Percentiles rank a stretch among this genome's conserved stretches.
phyloP scores from a whole-genome alignment of 768 basidiomycete species.

The Boletus rex-veris region DNA sequence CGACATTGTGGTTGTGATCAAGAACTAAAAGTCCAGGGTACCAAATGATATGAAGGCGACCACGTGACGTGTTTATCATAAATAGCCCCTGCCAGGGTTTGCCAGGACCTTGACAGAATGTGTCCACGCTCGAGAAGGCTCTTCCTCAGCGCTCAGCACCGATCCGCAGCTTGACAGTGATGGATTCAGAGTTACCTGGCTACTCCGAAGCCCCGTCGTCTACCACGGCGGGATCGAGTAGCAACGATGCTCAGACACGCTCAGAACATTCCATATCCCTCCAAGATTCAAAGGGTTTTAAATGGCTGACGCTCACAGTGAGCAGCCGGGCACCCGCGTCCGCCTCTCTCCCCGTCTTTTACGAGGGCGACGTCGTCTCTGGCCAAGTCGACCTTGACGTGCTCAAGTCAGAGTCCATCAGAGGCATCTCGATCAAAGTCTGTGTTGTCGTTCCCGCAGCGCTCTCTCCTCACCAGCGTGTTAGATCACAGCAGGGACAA shows the following conservation, averaged over 20 bases:
- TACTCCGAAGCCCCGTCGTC: conserved; percentile 9
- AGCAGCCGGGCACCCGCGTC: conserved; percentile 40
- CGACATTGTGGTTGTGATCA: conserved; percentile 14
- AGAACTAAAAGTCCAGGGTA: too few relatives aligned
- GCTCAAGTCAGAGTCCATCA: conserved; percentile 46
- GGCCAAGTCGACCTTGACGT: conserved; percentile 52
- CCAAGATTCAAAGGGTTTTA: conserved; percentile 37
- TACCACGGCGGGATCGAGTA: background rate
- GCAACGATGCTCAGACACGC: background rate
- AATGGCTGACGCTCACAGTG: conserved; percentile 48
- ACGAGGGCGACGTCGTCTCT: conserved; percentile 45
- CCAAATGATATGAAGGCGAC: background rate
- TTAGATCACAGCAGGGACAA: conserved; percentile 45
- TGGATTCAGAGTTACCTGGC: conserved; percentile 15
- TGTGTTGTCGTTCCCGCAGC: conserved; percentile 12
- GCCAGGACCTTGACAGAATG: too few relatives aligned
- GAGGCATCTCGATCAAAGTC: conserved; percentile 44
- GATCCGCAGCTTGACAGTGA: background rate
- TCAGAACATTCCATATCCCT: conserved; percentile 41
- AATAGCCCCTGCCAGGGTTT: conserved; percentile 13
- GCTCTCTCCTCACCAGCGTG: background rate
- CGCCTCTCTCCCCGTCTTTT: conserved; percentile 42
- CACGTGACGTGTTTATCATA: conserved; percentile 12
- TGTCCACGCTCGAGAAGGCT: too few relatives aligned
- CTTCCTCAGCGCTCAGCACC: too few relatives aligned